phyloP scores from a whole-genome alignment of 2,329 filamentous ascomycete genomes.

The Fusarium odoratissimum region DNA sequence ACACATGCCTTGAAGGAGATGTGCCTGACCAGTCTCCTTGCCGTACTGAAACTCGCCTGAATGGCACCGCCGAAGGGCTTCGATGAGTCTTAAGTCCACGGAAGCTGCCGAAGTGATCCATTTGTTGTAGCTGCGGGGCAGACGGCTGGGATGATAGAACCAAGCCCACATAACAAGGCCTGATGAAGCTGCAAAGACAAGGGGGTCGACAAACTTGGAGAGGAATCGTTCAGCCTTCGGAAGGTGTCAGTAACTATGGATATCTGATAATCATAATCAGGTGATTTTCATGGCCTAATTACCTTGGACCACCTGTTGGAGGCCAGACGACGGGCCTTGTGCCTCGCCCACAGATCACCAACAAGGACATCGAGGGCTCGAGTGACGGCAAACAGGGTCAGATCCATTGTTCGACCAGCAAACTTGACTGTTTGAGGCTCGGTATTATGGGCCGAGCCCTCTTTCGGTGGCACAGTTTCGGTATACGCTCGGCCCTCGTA shows the following conservation, averaged over 20 bases:
- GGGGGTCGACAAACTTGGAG: constrained; percentile 66
- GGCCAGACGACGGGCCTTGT: constrained; percentile 58
- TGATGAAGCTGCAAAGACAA: constrained; percentile 77
- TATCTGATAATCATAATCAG: neutral
- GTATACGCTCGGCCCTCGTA: constrained; percentile 60
- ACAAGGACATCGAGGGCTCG: constrained; percentile 79
- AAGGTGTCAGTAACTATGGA: constrained; percentile 22
- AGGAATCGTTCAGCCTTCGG: constrained; percentile 50
- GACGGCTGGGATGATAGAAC: constrained; percentile 78
- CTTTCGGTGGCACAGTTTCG: constrained; percentile 51
- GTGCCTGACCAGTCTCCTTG: constrained; percentile 75
- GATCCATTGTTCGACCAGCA: constrained; percentile 81
- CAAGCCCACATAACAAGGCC: constrained; percentile 89
- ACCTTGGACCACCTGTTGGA: constrained; percentile 61
- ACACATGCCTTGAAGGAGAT: constrained; percentile 78
- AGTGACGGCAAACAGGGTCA: constrained; percentile 81
- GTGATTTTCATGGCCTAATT: constrained; percentile 9
- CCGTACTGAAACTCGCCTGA: constrained; percentile 76
- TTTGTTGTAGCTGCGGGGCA: constrained; percentile 80
- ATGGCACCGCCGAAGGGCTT: constrained; percentile 76
- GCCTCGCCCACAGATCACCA: constrained; percentile 71
- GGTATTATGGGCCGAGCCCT: constrained; percentile 42
- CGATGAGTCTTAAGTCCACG: constrained; percentile 78
- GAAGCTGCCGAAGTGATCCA: constrained; percentile 85
- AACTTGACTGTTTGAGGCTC: constrained; percentile 45